Evolutionary conservation across 345 rosid genomes (phyloP).

Genomic region (Syzygium jambos): DNA sequence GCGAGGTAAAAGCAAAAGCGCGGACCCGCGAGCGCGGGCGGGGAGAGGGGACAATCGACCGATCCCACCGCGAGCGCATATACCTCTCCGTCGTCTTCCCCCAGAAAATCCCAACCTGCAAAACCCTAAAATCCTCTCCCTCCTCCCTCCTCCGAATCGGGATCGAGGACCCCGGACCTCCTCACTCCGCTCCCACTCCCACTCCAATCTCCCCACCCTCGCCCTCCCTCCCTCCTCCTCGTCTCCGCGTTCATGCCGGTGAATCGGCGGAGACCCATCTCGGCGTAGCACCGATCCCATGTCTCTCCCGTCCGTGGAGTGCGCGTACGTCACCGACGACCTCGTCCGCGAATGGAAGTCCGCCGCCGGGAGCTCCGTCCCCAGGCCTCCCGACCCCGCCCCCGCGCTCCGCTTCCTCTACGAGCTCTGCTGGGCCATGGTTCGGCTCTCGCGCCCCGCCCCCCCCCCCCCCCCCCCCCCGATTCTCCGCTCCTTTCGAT

Average conservation of each 20-base stretch:
- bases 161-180: neutral
- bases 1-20: neutral
- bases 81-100: neutral
- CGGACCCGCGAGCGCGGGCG: neutral
- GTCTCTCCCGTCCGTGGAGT: constrained; percentile 63
- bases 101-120: neutral
- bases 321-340: constrained; percentile 65
- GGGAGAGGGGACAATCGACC: neutral
- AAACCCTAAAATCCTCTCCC: neutral
- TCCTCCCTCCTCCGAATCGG: neutral
- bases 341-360: constrained; percentile 69
- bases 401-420: constrained; percentile 83
- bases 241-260: neutral
- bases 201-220: neutral
- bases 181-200: neutral
- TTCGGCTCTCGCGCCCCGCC: constrained; percentile 5
- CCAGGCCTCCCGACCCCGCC: constrained; percentile 48
- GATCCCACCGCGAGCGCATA: neutral
- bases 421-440: constrained; percentile 84
- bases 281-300: constrained; percentile 5
- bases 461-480: neutral
- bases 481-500: neutral
- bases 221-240: neutral
- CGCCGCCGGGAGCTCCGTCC: constrained; percentile 36
- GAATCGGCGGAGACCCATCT: neutral